Evolutionary conservation across 441 rosid genomes (phyloP).

Genomic region (Populus trichocarpa): DNA sequence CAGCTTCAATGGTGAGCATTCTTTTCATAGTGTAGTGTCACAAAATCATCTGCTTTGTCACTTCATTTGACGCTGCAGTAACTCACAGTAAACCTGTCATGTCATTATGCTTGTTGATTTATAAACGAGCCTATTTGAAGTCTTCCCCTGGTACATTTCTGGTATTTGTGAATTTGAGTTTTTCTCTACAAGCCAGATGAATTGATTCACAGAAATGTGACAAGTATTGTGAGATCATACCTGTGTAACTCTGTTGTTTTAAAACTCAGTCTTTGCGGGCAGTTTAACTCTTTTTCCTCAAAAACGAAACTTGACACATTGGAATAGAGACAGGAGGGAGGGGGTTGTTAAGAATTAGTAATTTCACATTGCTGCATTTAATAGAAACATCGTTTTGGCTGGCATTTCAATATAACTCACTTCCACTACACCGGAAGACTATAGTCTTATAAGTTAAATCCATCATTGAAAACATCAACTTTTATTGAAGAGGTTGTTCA

Average conservation of each 20-base stretch:
- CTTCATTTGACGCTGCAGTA: neutral
- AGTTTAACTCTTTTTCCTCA: neutral
- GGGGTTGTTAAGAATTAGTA: neutral
- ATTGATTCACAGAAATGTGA: neutral
- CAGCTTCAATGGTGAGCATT: constrained; percentile 50
- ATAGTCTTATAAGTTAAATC: neutral
- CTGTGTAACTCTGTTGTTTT: neutral
- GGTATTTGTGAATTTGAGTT: neutral
- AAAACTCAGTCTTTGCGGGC: neutral
- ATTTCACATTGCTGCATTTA: neutral
- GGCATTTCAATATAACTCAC: neutral
- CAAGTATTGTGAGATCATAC: neutral
- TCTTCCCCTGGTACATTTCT: neutral
- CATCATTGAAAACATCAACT: neutral
- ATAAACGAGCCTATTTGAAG: neutral
- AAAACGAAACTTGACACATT: neutral
- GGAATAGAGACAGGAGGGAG: neutral
- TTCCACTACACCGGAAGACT: neutral
- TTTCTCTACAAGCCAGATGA: neutral
- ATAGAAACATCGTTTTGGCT: neutral
- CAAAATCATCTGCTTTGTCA: neutral
- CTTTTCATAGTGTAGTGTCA: neutral
- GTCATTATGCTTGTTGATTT: neutral
- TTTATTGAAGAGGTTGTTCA: neutral
- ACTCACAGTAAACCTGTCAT: neutral